phyloP scores from a whole-genome alignment of 2,329 filamentous ascomycete species.

The Diplocarpon rosae region DNA sequence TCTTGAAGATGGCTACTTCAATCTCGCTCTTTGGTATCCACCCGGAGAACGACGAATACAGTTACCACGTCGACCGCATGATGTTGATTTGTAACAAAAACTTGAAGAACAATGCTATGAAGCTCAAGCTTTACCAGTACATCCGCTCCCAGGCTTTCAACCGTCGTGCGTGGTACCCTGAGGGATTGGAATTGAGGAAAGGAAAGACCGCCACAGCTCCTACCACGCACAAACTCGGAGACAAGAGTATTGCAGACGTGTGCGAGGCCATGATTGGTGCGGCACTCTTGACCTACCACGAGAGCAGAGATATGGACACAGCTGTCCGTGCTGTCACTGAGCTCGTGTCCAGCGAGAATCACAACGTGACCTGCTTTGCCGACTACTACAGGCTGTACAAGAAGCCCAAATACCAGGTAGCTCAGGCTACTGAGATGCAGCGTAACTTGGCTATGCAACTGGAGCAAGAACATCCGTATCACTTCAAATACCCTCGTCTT shows the following conservation, averaged over 20 bases:
- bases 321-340: constrained; percentile 54
- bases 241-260: constrained; percentile 90
- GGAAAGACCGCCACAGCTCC: constrained; percentile 54
- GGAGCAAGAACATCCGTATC: constrained; percentile 43
- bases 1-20: constrained; percentile 91
- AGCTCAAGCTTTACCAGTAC: constrained; percentile 58
- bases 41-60: constrained; percentile 70
- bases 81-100: constrained; percentile 84
- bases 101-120: constrained; percentile 64
- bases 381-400: constrained; percentile 65
- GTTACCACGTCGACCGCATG: constrained; percentile 88
- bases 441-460: constrained; percentile 56
- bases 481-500: constrained; percentile 65
- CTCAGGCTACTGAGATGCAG: constrained; percentile 52
- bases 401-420: constrained; percentile 60
- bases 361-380: constrained; percentile 55
- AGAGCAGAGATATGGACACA: constrained; percentile 38
- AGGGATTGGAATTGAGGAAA: constrained; percentile 58
- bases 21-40: constrained; percentile 72
- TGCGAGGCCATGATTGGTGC: constrained; percentile 92
- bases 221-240: constrained; percentile 56
- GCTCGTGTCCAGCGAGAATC: constrained; percentile 59
- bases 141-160: constrained; percentile 78
- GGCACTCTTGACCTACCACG: constrained; percentile 44
- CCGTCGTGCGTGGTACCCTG: constrained; percentile 73